Base-by-base conservation (phyloP, 2,329 filamentous ascomycete genomes). In the Dactylellina parvicollis region DNA sequence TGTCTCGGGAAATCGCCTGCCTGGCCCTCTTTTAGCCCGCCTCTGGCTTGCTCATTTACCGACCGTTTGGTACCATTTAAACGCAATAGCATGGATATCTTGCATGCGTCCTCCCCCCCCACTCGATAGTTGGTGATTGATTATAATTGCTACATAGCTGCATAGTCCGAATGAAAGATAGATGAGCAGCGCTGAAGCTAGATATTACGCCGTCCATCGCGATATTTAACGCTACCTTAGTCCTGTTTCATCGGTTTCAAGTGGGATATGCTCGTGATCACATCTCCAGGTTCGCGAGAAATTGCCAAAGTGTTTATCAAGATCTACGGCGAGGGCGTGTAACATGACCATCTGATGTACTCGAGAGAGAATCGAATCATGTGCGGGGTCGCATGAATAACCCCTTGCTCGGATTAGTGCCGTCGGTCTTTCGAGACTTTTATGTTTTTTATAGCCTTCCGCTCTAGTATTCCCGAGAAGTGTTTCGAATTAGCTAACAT, bases 331-430 rank as follows among this genome's bases (percentile, higher is more conserved):
- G 4, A 38, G 34, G 34, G 38, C 38, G 38, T 46, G 44, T 30
- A 46, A 52, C 40, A 30, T 66, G 61, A 42, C 61, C 30, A 66
- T 66, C 50, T 50, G 61, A 66, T 66, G 47, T 55, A 66, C 49
- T 47, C 26, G 50, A 57, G 8, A 16, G 32, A n/a, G n/a, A n/a
- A n/a, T n/a, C n/a, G 40, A 55, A 61, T 69, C 64, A 69, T 60
- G 55, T 69, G 64, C 38, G 36, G 28, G 36, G 38, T 69, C 47
- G 55, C 64, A 69, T 69, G 62, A 69, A 42, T 22, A 24, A 40
- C 52, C 52, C 62, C 52, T 55, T 67, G 22, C 59, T 64, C 34
- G 40, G 40, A 22, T 44, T 20, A 44, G 40, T 24, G 40, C 2
- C 8, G 9, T 26, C 9, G 26, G 14, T 44, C 20, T 4, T 44